Percentiles rank a stretch among this genome's conserved stretches.
Conservation (phyloP, 2,329 filamentous ascomycete species). For the Fusarium longipes region DNA sequence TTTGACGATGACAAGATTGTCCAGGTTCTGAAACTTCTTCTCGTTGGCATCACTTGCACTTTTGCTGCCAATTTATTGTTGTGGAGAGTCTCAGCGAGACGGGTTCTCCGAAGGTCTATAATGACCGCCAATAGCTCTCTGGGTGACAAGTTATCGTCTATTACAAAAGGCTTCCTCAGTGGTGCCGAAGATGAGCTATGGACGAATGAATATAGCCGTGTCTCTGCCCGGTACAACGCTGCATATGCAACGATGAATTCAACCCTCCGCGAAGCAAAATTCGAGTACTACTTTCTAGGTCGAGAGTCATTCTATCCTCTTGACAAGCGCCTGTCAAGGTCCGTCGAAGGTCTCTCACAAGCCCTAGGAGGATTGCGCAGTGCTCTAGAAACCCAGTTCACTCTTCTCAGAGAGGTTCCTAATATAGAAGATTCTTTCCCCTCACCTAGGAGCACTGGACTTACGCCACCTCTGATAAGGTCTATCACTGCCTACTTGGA, state of each 20-base stretch:
- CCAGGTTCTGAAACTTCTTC: slow-evolving; percentile 84
- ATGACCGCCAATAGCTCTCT: slow-evolving; percentile 78
- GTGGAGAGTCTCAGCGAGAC: slow-evolving; percentile 81
- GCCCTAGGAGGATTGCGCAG: slow-evolving; percentile 91
- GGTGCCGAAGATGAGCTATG: slow-evolving; percentile 83
- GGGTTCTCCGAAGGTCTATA: slow-evolving; percentile 78
- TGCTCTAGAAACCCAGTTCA: slow-evolving; percentile 89
- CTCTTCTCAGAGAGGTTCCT: slow-evolving; percentile 75
- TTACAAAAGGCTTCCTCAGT: slow-evolving; percentile 84
- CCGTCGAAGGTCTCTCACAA: slow-evolving; percentile 85
- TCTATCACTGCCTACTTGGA: slow-evolving; percentile 51
- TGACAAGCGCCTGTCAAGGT: slow-evolving; percentile 83
- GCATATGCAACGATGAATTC: slow-evolving; percentile 78
- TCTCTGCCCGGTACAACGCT: slow-evolving; percentile 72
- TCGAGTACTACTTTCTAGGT: slow-evolving; percentile 86
- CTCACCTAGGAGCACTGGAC: slow-evolving; percentile 30
- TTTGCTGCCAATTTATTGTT: slow-evolving; percentile 81
- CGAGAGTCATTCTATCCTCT: slow-evolving; percentile 82
- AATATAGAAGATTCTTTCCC: slow-evolving; percentile 22
- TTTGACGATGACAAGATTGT: slow-evolving; percentile 85
- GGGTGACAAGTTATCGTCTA: slow-evolving; percentile 82
- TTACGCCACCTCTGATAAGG: slow-evolving; percentile 46
- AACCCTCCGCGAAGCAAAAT: slow-evolving; percentile 85
- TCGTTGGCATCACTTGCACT: slow-evolving; percentile 79
- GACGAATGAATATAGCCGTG: slow-evolving; percentile 71